Evolutionary conservation across 345 rosid genomes (phyloP), one percentile per base, ranked within the genome.

Genomic region (Adansonia digitata): DNA sequence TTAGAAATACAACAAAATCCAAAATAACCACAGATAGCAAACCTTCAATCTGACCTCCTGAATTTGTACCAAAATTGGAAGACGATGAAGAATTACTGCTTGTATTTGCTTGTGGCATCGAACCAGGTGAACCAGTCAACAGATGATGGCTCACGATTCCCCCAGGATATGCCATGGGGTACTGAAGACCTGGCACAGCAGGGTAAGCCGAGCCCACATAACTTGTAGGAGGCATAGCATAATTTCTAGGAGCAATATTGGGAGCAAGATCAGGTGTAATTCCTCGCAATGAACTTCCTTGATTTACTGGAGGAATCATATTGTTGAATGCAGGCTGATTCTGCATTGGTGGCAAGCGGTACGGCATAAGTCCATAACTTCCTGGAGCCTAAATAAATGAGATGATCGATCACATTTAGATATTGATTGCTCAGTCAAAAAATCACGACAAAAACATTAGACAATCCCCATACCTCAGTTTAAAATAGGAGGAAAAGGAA

Each of bases 1-100:
- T 27, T 34, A 49, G 27, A 11, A 79, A 57, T 13, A 52, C 63
- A 69, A 46, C 14, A 76, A 71, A 46, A 39, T 42, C 27, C 48
- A 75, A 59, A 52, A 20, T 39, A 15, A 13, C 26, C 39, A 59
- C 48, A 74, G 59, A 60, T 49, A 37, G 77, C 84, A 81, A 80
- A 92, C 99, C 99, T 92, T 96, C 99, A 56, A 87, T 75, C 78
- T 96, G 99, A 76, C 90, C 91, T 69, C 91, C 89, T 1, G 95
- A 78, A 83, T 82, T 88, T 74, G 91, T 76, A 82, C 91, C 84
- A 22, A 67, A 83, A 63, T 87, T 86, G 42, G 92, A 80, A 71
- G 99, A 84, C 53, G 86, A 74, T 76, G 88, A 83, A 46, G 85
- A 77, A 70, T 82, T 86, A 78, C 80, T 81, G 70, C 81, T 91